Conservation (phyloP, 306 rosid species). For the Purshia tridentata region DNA sequence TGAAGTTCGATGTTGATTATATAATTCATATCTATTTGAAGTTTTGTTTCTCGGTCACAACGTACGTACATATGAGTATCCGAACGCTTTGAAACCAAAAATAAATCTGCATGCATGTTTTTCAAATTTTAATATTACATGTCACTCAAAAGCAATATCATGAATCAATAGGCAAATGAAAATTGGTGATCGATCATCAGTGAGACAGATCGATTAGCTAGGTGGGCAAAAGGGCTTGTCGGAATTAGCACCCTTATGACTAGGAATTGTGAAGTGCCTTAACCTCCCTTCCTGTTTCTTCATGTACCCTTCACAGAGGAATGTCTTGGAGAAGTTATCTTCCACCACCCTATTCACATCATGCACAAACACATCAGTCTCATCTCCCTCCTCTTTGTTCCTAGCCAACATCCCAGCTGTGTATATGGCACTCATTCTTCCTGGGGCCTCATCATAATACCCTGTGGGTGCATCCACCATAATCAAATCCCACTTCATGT, state of each 20-base stretch:
- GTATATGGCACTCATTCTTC: constrained; percentile 79
- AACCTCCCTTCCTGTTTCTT: constrained; percentile 65
- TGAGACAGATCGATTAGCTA: too few relatives aligned
- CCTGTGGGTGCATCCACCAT: constrained; percentile 94
- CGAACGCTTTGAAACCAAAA: too few relatives aligned
- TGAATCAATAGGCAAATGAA: too few relatives aligned
- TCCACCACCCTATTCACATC: constrained; percentile 77
- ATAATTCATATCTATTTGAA: too few relatives aligned
- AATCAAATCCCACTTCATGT: constrained; percentile 66
- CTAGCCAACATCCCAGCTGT: constrained; percentile 86
- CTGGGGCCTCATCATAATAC: constrained; percentile 62
- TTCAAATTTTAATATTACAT: too few relatives aligned
- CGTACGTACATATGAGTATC: too few relatives aligned
- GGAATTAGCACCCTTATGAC: constrained; percentile 35
- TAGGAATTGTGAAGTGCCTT: constrained; percentile 71
- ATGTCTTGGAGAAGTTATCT: constrained; percentile 58
- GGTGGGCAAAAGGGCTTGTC: constrained; percentile 57
- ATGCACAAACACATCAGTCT: constrained; percentile 66
- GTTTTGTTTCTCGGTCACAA: too few relatives aligned
- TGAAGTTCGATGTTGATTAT: too few relatives aligned
- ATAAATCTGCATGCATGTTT: too few relatives aligned
- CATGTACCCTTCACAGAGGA: constrained; percentile 57
- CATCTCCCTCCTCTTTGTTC: constrained; percentile 38
- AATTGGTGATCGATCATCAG: too few relatives aligned
- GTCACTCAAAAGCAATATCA: too few relatives aligned